Conservation (phyloP, 2,329 filamentous ascomycete genomes). For the Periconia sp. region DNA sequence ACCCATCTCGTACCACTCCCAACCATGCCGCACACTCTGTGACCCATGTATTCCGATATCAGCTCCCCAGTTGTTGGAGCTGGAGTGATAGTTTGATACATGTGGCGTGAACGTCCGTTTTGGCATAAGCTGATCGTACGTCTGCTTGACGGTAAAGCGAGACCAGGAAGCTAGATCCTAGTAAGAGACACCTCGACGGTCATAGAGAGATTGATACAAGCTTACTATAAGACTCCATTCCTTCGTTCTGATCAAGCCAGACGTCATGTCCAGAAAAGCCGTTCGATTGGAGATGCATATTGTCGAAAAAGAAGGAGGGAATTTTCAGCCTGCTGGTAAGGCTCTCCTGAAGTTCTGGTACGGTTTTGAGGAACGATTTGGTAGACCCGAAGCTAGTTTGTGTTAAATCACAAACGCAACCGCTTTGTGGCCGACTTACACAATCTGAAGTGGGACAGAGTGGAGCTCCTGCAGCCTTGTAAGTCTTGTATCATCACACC, state of each 20-base stretch:
- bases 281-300: conserved; percentile 16
- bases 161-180: conserved; percentile 13
- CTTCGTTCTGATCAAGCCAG: conserved; percentile 5
- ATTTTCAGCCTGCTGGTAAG: conserved; percentile 10
- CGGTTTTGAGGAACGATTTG: conserved; percentile 5
- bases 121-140: conserved; percentile 14
- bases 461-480: conserved; percentile 3
- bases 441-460: conserved; percentile 2
- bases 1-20: conserved; percentile 21
- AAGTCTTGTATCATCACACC: neutral
- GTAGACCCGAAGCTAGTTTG: conserved; percentile 4
- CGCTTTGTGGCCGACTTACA: conserved; percentile 2
- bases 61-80: neutral
- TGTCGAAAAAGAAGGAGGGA: conserved; percentile 11
- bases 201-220: too few species aligned
- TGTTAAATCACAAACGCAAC: conserved; percentile 1
- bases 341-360: conserved; percentile 2
- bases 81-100: conserved; percentile 4
- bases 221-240: conserved; percentile 13
- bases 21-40: conserved; percentile 10
- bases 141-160: conserved; percentile 19
- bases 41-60: conserved; percentile 11
- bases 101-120: conserved; percentile 19
- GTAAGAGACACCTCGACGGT: too few species aligned
- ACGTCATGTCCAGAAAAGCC: conserved; percentile 13